Conservation (phyloP, 176 grass and related monocot genomes). For the Phyllostachys edulis region DNA sequence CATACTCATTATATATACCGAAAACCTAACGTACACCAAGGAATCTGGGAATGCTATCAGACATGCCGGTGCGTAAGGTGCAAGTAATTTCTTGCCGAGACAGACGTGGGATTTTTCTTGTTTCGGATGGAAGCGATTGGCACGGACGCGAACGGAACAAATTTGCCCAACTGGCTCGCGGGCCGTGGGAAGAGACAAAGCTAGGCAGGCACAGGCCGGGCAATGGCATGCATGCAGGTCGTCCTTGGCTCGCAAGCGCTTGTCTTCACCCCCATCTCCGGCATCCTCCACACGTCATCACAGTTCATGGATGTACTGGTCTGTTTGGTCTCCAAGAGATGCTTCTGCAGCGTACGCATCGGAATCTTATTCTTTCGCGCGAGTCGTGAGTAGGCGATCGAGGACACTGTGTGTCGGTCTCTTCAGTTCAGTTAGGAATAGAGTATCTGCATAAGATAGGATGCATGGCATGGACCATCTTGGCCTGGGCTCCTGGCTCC, state of each 20-base stretch:
- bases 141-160: constrained; percentile 10
- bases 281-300: constrained; percentile 31
- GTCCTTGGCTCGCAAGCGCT: background rate
- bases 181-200: constrained; percentile 16
- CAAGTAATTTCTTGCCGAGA: background rate
- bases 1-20: background rate
- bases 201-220: too few species aligned
- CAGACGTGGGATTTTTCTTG: constrained; percentile 13
- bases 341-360: background rate
- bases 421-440: background rate
- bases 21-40: background rate
- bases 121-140: constrained; percentile 22
- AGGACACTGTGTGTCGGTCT: background rate
- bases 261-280: constrained; percentile 11
- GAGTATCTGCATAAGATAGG: background rate
- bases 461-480: background rate
- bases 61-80: constrained; percentile 5
- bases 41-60: background rate
- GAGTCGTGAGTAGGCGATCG: background rate
- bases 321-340: constrained; percentile 19
- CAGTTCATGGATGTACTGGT: background rate
- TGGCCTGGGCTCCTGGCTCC: background rate
- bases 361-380: constrained; percentile 8
- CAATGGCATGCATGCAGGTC: background rate
- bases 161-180: constrained; percentile 11